These are phyloP conservation scores for Pythium insidiosum DNA, from an alignment of 352 stramenopile genomes.

Conservation along the genomic window DNA sequence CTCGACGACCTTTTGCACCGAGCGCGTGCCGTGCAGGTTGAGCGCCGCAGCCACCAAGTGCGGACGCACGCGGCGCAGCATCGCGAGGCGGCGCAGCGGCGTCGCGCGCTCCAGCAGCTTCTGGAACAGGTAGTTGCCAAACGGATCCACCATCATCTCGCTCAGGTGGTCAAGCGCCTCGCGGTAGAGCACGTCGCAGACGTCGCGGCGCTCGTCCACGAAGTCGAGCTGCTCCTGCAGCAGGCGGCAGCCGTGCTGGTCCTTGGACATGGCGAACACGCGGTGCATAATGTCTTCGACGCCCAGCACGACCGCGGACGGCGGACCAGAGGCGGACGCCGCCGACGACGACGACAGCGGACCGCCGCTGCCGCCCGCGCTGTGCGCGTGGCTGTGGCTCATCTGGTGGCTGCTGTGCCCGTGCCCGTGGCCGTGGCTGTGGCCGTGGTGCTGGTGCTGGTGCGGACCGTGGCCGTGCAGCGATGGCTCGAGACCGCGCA, in stretches of 20 bases:
- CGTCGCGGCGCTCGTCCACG: constrained; percentile 83
- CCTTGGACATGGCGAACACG: constrained; percentile 88
- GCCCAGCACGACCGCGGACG: no score
- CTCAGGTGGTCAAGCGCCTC: constrained; percentile 95
- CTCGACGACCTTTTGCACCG: constrained; percentile 98
- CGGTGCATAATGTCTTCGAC: constrained; percentile 72
- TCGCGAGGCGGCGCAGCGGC: constrained; percentile 85
- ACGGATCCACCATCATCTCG: constrained; percentile 98
- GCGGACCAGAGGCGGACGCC: no score
- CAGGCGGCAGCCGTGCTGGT: constrained; percentile 96
- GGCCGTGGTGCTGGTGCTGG: no score
- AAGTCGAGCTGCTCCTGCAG: constrained; percentile 95
- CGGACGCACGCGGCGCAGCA: constrained; percentile 89
- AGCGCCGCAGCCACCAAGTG: constrained; percentile 94
- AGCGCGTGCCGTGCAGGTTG: constrained; percentile 97
- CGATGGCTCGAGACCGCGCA: no score
- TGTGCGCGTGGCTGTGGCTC: no score
- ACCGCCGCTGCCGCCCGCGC: no score
- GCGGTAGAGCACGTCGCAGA: constrained; percentile 94
- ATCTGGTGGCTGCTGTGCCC: no score
- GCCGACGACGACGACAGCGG: no score
- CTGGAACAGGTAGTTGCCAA: constrained; percentile 99
- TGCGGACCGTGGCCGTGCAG: no score
- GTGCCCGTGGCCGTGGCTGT: no score
- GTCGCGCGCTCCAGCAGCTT: constrained; percentile 96